These are phyloP conservation scores for Backusella liffmaniae DNA, from an alignment of 192 early-diverging fungal genomes.

Conservation along the genomic window DNA sequence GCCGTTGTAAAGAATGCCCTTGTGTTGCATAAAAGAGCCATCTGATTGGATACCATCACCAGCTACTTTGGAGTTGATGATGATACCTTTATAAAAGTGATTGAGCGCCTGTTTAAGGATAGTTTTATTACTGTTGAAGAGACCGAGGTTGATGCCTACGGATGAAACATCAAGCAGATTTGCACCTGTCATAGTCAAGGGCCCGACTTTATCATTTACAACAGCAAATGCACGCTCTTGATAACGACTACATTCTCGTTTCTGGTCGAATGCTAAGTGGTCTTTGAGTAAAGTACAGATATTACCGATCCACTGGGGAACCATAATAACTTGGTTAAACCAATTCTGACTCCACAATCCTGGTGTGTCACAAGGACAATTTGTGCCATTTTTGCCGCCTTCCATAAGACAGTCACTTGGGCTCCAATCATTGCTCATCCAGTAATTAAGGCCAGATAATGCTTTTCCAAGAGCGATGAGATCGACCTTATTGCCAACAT, in stretches of 20 bases:
- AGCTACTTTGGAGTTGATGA: neutral
- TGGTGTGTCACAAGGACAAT: conserved; percentile 31
- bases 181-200: conserved; percentile 18
- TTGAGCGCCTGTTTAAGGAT: conserved; percentile 7
- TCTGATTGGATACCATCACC: conserved; percentile 27
- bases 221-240: conserved; percentile 14
- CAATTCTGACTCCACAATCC: conserved; percentile 33
- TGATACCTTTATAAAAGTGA: conserved; percentile 8
- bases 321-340: conserved; percentile 20
- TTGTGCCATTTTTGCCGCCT: conserved; percentile 12
- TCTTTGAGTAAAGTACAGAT: conserved; percentile 16
- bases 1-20: conserved; percentile 22
- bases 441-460: conserved; percentile 18
- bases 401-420: conserved; percentile 6
- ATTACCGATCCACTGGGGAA: conserved; percentile 3
- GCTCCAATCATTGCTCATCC: conserved; percentile 24
- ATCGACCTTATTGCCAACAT: neutral
- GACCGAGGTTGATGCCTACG: conserved; percentile 14
- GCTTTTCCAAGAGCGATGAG: neutral
- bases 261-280: neutral
- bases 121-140: conserved; percentile 13
- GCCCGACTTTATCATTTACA: neutral
- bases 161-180: conserved; percentile 23
- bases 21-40: conserved; percentile 29
- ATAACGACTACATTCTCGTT: conserved; percentile 3